A percentile compares a stretch with the other conserved stretches of the same genome.
Conservation (phyloP, 2,329 filamentous ascomycete species). For the Zymoseptoria crescenta region DNA sequence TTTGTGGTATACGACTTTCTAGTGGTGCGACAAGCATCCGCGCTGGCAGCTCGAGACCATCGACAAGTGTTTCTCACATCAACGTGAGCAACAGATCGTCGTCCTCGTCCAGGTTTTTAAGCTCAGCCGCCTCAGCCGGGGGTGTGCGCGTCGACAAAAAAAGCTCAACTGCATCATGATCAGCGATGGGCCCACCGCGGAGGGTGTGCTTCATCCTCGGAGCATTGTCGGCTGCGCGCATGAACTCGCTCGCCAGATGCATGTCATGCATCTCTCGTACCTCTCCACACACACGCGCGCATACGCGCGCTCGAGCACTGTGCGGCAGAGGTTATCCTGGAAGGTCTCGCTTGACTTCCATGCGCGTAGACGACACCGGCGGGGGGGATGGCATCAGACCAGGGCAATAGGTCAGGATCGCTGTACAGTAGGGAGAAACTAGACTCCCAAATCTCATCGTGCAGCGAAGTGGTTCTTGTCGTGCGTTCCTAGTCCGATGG, state of each 20-base stretch:
- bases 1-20: too few relatives aligned
- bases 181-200: not conserved
- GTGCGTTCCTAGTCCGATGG: not conserved
- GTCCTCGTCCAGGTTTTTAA: not conserved
- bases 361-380: not conserved
- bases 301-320: not conserved
- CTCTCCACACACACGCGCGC: not conserved
- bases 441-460: not conserved
- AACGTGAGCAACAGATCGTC: not conserved
- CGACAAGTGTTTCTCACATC: not conserved
- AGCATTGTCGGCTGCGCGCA: not conserved
- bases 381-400: not conserved
- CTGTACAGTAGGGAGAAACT: not conserved
- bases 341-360: not conserved
- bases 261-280: not conserved
- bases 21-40: too few relatives aligned
- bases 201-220: not conserved
- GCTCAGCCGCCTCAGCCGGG: not conserved
- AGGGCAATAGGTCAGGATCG: not conserved
- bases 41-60: not conserved
- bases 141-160: not conserved
- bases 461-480: not conserved
- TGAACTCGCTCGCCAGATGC: not conserved
- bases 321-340: not conserved
- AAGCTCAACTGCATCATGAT: not conserved